Evolutionary conservation across 192 early-diverging fungal species (phyloP).

Genomic region (Podila epigama): DNA sequence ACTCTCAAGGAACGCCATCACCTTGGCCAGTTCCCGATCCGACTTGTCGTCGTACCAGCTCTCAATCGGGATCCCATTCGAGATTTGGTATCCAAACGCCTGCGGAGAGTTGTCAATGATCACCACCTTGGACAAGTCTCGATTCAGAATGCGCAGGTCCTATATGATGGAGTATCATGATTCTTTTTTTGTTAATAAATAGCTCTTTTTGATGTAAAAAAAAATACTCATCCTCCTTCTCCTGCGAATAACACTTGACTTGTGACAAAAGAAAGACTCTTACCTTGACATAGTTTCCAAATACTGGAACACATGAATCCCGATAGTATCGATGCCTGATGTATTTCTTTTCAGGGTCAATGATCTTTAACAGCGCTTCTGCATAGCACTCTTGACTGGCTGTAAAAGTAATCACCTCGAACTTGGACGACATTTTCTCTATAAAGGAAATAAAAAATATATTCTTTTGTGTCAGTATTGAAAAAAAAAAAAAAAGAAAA

Average conservation of each 20-base stretch:
- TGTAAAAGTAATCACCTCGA: constrained; percentile 79
- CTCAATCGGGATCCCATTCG: constrained; percentile 76
- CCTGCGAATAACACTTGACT: not conserved
- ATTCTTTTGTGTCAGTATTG: not conserved
- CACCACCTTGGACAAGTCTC: constrained; percentile 67
- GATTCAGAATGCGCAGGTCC: constrained; percentile 73
- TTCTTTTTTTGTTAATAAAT: not conserved
- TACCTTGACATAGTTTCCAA: constrained; percentile 72
- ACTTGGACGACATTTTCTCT: constrained; percentile 60
- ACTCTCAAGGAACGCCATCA: constrained; percentile 68
- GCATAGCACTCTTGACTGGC: constrained; percentile 81
- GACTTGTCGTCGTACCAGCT: constrained; percentile 76
- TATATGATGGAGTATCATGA: no score
- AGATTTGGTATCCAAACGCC: constrained; percentile 77
- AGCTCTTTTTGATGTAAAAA: not conserved
- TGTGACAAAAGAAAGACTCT: not conserved
- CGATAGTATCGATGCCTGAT: constrained; percentile 75
- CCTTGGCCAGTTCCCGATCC: constrained; percentile 67
- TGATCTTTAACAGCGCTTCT: constrained; percentile 63
- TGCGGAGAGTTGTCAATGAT: constrained; percentile 80
- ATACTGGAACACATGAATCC: constrained; percentile 70
- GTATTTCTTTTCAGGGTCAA: constrained; percentile 67
- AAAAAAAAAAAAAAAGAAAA: no score
- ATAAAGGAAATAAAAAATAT: not conserved
- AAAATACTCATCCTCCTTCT: not conserved